These are phyloP conservation scores for Coemansia pectinata DNA, from an alignment of 192 early-diverging fungal genomes.

Conservation along the genomic window DNA sequence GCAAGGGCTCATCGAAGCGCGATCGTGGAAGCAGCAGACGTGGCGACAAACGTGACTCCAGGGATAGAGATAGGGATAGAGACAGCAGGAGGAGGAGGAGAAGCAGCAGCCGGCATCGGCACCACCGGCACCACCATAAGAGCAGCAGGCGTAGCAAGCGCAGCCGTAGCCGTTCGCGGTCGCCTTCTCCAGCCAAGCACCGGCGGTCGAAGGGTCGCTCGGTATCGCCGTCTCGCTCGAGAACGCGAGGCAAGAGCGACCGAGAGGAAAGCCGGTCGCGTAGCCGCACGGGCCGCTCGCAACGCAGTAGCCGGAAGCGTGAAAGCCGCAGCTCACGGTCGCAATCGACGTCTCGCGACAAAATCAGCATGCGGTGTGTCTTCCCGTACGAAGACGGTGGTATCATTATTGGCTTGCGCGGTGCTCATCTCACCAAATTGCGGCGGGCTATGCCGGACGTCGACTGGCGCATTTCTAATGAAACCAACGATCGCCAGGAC, in stretches of 20 bases:
- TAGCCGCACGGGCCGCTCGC: conserved; percentile 13
- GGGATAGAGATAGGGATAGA: neutral
- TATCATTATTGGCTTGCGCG: conserved; percentile 55
- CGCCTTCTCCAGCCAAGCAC: conserved; percentile 3
- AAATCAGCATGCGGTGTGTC: conserved; percentile 53
- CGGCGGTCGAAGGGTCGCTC: conserved; percentile 20
- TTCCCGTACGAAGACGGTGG: conserved; percentile 57
- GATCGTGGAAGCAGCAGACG: conserved; percentile 12
- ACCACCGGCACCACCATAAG: conserved; percentile 17
- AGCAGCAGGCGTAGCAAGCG: conserved; percentile 30
- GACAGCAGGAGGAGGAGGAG: conserved; percentile 6
- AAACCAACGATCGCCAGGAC: conserved; percentile 53
- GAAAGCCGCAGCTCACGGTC: conserved; percentile 3
- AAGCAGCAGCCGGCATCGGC: conserved; percentile 19
- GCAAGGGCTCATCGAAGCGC: conserved; percentile 5
- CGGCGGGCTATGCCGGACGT: conserved; percentile 33
- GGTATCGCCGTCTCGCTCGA: conserved; percentile 23
- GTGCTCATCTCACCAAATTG: conserved; percentile 52
- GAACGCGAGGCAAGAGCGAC: conserved; percentile 16
- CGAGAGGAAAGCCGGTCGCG: conserved; percentile 19
- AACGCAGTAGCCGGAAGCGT: conserved; percentile 3
- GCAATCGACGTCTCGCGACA: conserved; percentile 29
- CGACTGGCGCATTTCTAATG: conserved; percentile 57
- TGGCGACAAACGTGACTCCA: conserved; percentile 21
- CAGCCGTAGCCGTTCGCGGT: conserved; percentile 15